phyloP scores from a whole-genome alignment of 805 yeast species.

The Suhomyces sp. region DNA sequence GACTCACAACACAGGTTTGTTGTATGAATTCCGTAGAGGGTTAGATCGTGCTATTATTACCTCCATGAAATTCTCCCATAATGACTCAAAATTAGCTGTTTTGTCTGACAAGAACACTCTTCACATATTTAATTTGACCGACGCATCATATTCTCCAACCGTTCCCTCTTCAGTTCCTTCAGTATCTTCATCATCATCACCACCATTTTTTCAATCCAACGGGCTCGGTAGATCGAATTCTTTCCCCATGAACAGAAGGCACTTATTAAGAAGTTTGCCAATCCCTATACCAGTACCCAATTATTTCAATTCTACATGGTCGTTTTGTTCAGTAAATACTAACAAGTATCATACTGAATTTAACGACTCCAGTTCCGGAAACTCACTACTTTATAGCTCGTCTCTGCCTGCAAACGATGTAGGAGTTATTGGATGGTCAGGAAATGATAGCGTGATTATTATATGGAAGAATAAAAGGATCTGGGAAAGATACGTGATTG shows the following conservation, averaged over 20 bases:
- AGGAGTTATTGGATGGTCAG: slow-evolving; percentile 66
- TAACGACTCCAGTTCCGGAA: not conserved
- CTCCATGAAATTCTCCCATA: slow-evolving; percentile 80
- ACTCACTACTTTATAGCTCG: not conserved
- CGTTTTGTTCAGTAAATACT: slow-evolving; percentile 72
- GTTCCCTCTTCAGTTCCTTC: not conserved
- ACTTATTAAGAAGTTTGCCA: slow-evolving; percentile 62
- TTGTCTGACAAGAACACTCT: slow-evolving; percentile 86
- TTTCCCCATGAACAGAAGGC: slow-evolving; percentile 53
- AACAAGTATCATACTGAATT: slow-evolving; percentile 34
- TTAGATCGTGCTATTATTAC: slow-evolving; percentile 79
- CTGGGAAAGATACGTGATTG: slow-evolving; percentile 84
- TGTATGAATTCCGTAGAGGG: slow-evolving; percentile 89
- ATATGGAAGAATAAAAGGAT: slow-evolving; percentile 72
- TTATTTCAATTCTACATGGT: slow-evolving; percentile 85
- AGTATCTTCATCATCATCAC: not conserved
- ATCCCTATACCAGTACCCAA: slow-evolving; percentile 56
- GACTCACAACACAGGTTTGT: slow-evolving; percentile 60
- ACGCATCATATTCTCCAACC: slow-evolving; percentile 3
- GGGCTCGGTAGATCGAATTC: slow-evolving; percentile 4
- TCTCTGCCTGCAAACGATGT: slow-evolving; percentile 20
- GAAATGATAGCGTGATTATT: slow-evolving; percentile 68
- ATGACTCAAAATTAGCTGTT: slow-evolving; percentile 75
- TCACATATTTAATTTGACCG: slow-evolving; percentile 68
- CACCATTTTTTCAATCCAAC: not conserved